Evolutionary conservation across 2,329 filamentous ascomycete species (phyloP), one percentile per base, ranked within the genome.

Genomic region (Thermothelomyces thermophilus): DNA sequence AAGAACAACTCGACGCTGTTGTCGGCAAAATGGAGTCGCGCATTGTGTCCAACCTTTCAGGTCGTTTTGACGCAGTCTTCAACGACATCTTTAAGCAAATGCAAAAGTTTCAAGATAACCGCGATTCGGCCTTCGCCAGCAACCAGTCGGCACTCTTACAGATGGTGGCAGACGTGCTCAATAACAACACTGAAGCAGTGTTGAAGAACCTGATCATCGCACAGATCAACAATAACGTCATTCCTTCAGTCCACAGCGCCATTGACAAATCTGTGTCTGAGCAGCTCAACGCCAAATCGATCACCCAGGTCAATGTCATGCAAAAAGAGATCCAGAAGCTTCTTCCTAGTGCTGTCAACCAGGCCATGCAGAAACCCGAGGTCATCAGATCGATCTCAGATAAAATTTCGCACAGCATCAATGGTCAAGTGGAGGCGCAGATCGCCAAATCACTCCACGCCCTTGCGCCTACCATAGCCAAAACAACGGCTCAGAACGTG

Each of bases 191-290:
- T 17, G 76, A 83, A 66, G 83, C 86, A 60, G 87, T 87, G 19
- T 76, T 96, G 33, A 76, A 82, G 53, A 83, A 82, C 53, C 87
- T 95, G 58, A 83, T 95, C 44, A 79, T 81, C 41, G 77, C 82
- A 41, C 86, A 86, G 65, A 87, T 95, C 57, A 79, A 87, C 54
- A 76, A 82, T 48, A 76, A 82, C 13, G 80, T 96, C 39, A 73
- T 95, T 46, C 91, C 93, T 10, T 75, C 83, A 28, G 72, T 97
- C 50, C 78, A 82, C 35, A 77, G 83, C 45, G 74, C 83, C 36
- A 82, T 87, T 13, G 75, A 80, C 39, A 79, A 81, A 54, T 77
- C 84, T 4, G 75, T 95, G 24, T 79, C 84, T 48, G 83, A 86
- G 54, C 82, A 87, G 63, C 73, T 97, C 20, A 77, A 80, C 49